Evolutionary conservation across 1,139 yeast genomes (phyloP), one percentile per base, ranked within the genome.

Genomic region (Lodderomyces orthopsilosis): DNA sequence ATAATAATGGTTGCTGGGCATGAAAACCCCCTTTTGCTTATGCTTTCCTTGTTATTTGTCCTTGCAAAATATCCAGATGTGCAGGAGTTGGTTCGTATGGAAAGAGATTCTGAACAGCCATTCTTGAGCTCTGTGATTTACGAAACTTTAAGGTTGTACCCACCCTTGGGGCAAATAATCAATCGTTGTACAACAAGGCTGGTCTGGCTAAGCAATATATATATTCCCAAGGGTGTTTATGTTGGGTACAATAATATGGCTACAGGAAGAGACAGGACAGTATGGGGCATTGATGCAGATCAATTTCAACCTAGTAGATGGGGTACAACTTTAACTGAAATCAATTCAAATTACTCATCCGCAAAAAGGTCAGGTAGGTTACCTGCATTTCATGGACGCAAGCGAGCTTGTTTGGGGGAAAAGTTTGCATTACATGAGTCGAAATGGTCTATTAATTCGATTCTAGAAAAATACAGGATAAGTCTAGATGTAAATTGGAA

Each of bases 371-470:
- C 56, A 17, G 69, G 76, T 9, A 63, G 63, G 8, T 56, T 81
- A 33, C 74, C 81, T 5, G 75, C 83, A 0, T 81, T 81, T 51
- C 85, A 81, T 54, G 86, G 86, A 6, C 72, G 84, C 10, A 75
- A 66, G 48, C 61, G 86, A 39, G 84, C 85, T 0, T 81, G 86
- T 55, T 57, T 81, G 27, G 86, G 86, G 4, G 85, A 81, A 51
- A 75, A 75, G 48, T 70, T 77, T 56, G 85, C 85, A 1, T 60
- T 81, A 9, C 54, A 59, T 37, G 79, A 79, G 51, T 61, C 70
- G 34, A 70, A 72, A 50, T 56, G 67, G 10, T 63, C 75, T 6
- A 40, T 79, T 2, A 53, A 58, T 10, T 63, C 63, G 40, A 53
- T 79, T 24, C 46, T 80, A 14, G 55, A 47, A 22, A 52, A 57